Base-by-base conservation (phyloP, 2,329 filamentous ascomycete genomes). In the Thermoascus crustaceus region DNA sequence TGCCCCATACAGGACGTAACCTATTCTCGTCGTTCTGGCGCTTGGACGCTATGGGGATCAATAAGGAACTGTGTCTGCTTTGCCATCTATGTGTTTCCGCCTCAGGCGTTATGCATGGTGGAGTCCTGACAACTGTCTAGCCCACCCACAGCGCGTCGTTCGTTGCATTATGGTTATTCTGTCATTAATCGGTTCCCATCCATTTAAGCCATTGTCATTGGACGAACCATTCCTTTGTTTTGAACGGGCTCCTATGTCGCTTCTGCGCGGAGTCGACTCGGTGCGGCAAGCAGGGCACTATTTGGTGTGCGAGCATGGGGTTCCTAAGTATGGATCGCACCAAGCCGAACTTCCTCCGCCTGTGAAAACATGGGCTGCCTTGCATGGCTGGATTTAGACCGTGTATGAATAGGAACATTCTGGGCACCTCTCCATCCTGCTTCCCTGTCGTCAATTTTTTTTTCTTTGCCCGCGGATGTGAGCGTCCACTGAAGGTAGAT, bases 61-160 rank as follows among this genome's bases (percentile, higher is more conserved):
- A 30, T 27, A 31, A 34, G 21, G 17, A 25, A 29, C 32, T 21
- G 17, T 24, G 25, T 38, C 29, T 38, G 31, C 11, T 22, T 18
- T 39, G 19, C 27, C n/a, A n/a, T n/a, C 33, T 26, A 35, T 41
- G 38, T 43, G 39, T 4, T 36, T 32, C 25, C 33, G 41, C 38
- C 32, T 30, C 34, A 43, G 37, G 32, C 34, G 40, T 43, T 41
- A 37, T 48, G 44, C 32, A 34, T 39, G 43, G 47, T 52, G 45
- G 47, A 43, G 45, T 42, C 40, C 42, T 50, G 45, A 48, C 49
- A 48, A 40, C 43, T 48, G 38, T 43, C 45, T 41, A 44, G 41
- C 38, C 48, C 44, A 47, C 48, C 26, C 34, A 32, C 30, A 33
- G 17, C 40, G 29, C n/a, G n/a, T 31, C 22, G 26, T 30, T 34